These are phyloP conservation scores for Solanum okadae DNA, from an alignment of 257 asterid species.

Conservation along the genomic window DNA sequence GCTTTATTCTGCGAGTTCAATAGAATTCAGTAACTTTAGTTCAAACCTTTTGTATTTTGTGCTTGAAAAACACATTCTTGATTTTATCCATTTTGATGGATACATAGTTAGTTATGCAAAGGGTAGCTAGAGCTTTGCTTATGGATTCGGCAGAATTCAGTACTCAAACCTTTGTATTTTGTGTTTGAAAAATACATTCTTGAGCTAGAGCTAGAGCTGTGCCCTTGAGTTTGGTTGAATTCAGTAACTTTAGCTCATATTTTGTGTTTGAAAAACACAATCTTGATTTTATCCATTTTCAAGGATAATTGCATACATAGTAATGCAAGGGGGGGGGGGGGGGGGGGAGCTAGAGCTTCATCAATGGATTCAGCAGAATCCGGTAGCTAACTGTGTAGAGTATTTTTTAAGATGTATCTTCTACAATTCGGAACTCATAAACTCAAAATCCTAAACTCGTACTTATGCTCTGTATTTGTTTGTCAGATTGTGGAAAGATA, in stretches of 20 bases:
- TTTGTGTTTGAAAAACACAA: not conserved
- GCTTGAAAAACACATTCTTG: not conserved
- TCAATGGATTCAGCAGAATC: not conserved
- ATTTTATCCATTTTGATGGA: not conserved
- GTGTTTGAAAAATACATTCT: not conserved
- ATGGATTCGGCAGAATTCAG: not conserved
- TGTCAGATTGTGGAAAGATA: conserved; percentile 56
- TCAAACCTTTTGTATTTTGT: not conserved
- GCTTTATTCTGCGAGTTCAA: not conserved
- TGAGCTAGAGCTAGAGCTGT: not conserved
- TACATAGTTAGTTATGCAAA: not conserved
- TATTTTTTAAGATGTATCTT: not conserved
- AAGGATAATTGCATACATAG: not conserved
- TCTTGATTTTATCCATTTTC: not conserved
- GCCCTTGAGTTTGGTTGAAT: not conserved
- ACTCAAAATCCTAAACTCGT: not conserved
- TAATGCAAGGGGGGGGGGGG: not conserved
- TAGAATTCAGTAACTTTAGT: not conserved
- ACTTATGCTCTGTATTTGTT: not conserved
- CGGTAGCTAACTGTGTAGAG: not conserved
- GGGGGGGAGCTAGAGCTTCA: not conserved
- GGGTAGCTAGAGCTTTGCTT: not conserved
- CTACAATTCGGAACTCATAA: not conserved
- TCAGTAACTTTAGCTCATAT: not conserved
- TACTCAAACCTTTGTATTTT: not conserved